These are phyloP conservation scores for Yamadazyma sp. DNA, from an alignment of 805 yeast genomes.

Conservation along the genomic window DNA sequence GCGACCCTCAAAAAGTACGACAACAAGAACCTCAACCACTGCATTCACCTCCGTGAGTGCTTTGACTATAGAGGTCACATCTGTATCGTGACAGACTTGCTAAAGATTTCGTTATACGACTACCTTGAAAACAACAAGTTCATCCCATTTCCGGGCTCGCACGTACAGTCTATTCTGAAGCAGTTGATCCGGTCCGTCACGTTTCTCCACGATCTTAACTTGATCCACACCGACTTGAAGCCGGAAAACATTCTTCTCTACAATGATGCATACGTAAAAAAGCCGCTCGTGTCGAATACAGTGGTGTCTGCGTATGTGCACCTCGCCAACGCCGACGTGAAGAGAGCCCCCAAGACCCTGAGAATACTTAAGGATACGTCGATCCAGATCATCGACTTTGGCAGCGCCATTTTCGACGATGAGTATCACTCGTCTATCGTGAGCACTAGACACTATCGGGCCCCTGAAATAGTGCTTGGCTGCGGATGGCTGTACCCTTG, in stretches of 20 bases:
- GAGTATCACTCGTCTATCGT: slow-evolving; percentile 92
- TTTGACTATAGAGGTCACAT: slow-evolving; percentile 93
- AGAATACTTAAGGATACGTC: slow-evolving; percentile 71
- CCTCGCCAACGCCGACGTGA: slow-evolving; percentile 18
- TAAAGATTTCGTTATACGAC: slow-evolving; percentile 85
- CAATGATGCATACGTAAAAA: slow-evolving; percentile 47
- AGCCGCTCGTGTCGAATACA: slow-evolving; percentile 34
- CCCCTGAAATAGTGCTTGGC: slow-evolving; percentile 93
- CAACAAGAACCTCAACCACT: slow-evolving; percentile 63
- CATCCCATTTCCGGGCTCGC: slow-evolving; percentile 91
- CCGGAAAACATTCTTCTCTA: slow-evolving; percentile 88
- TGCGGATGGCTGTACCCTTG: slow-evolving; percentile 97
- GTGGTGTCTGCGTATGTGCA: slow-evolving; percentile 34
- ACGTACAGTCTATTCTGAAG: slow-evolving; percentile 82
- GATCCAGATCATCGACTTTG: slow-evolving; percentile 91
- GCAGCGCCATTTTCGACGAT: slow-evolving; percentile 92
- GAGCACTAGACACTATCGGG: slow-evolving; percentile 93
- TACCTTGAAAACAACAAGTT: slow-evolving; percentile 82
- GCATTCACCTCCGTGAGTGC: slow-evolving; percentile 84
- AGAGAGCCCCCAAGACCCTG: slow-evolving; percentile 32
- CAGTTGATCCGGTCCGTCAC: slow-evolving; percentile 85
- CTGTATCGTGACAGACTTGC: slow-evolving; percentile 86
- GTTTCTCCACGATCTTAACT: slow-evolving; percentile 82
- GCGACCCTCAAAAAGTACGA: slow-evolving; percentile 73
- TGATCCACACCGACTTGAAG: slow-evolving; percentile 94